phyloP scores from a whole-genome alignment of 1,139 yeast genomes.

The Blastobotrys apis region DNA sequence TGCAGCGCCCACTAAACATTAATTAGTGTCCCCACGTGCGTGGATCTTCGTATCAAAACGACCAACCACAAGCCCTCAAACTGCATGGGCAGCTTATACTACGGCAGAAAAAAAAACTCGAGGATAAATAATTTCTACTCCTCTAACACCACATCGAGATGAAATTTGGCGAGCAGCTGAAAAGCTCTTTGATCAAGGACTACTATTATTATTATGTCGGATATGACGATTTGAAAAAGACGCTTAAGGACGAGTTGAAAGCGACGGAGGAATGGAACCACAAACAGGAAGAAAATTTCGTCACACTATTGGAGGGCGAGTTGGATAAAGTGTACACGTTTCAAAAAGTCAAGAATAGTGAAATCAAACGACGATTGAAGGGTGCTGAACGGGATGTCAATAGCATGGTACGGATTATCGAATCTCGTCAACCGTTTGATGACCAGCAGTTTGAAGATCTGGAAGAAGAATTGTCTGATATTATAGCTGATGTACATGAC shows the following conservation, averaged over 20 bases:
- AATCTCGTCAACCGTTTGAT: slow-evolving; percentile 31
- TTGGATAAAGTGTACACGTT: slow-evolving; percentile 88
- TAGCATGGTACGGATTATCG: slow-evolving; percentile 52
- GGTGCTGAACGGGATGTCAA: slow-evolving; percentile 69
- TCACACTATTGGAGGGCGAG: slow-evolving; percentile 69
- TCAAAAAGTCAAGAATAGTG: slow-evolving; percentile 81
- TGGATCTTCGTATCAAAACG: no score
- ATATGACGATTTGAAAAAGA: slow-evolving; percentile 84
- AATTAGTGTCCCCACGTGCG: no score
- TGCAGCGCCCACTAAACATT: no score
- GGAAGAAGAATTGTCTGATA: slow-evolving; percentile 86
- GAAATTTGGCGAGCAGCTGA: slow-evolving; percentile 44
- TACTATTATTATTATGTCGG: slow-evolving; percentile 86
- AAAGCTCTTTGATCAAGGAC: slow-evolving; percentile 47
- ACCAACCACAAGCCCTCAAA: no score
- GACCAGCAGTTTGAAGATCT: slow-evolving; percentile 88
- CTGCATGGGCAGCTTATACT: no score
- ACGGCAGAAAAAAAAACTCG: no score
- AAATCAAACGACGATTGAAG: slow-evolving; percentile 74
- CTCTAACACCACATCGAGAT: no score
- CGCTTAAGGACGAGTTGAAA: slow-evolving; percentile 63
- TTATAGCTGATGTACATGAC: slow-evolving; percentile 96
- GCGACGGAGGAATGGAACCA: slow-evolving; percentile 57
- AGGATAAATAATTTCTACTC: no score
- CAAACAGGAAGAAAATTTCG: slow-evolving; percentile 73